Evolutionary conservation across 2,329 filamentous ascomycete species (phyloP), one percentile per base, ranked within the genome.

Genomic region (Neopestalotiopsis clavispora): DNA sequence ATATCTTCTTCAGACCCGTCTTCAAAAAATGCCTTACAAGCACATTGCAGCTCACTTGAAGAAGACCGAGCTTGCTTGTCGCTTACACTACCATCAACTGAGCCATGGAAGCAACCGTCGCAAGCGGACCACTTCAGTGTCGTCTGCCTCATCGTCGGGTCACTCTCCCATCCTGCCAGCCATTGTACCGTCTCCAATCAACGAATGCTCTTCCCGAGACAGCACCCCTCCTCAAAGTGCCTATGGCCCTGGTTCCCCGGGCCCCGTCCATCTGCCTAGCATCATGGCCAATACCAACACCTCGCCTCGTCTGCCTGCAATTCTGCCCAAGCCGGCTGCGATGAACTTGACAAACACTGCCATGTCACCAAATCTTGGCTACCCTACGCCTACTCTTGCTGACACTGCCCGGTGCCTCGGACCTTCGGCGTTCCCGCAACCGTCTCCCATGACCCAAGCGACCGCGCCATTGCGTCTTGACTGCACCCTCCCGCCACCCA

Each of bases 21-120:
- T 93, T 76, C 92, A 95, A 76, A 95, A 95, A 83, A 94, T 95
- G 90, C 93, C 93, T 0, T 96, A 96, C 82, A 96, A 95, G 85
- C 92, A 95, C 79, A 96, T 96, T 78, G 93, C 93, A 69, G 89
- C 91, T 69, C 91, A 95, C 75, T 84, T 96, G 74, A 94, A 94
- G 82, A 97, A 96, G 85, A 96, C 93, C 0, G 93, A 96, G 83
- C 85, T 96, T 69, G 93, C 93, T 62, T 97, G 93, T 82, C 93
- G 94, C 71, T 87, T 97, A 71, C 94, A 96, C 81, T 95, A 94
- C 78, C 93, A 97, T 77, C 93, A 96, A 77, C 87, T 96, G 71
- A 94, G 91, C 72, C 93, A 94, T 78, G 92, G 92, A 69, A 93
- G 89, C 83, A 93, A 92, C 82, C 91, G 92, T 75, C 91, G 92